Base-by-base conservation (phyloP, 768 basidiomycete genomes). In the Lentinula raphanica region DNA sequence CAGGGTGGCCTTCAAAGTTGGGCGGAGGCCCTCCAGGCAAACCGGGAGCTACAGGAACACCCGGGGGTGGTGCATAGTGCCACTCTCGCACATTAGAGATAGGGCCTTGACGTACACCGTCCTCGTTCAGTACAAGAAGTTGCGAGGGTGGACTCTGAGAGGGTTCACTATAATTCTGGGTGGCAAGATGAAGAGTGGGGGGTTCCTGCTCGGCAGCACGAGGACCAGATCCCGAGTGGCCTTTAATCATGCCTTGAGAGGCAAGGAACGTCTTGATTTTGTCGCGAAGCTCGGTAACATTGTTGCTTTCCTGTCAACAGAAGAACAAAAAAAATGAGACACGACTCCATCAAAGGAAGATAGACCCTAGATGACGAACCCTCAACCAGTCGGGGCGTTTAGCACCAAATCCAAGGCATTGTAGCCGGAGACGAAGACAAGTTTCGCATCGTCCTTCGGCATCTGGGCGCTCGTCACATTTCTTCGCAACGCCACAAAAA, bases 201-300 rank as follows among this genome's bases (percentile, higher is more conserved):
- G 55, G 40, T 27, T 83, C 84, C 17, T 79, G 80, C 1, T 86
- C 86, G 35, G 75, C 65, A 21, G 75, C 71, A 44, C 86, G 84
- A 19, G 86, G 78, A 1, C 82, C 85, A 27, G 86, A 74, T 57
- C 87, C 87, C 19, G 90, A 87, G 65, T 92, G 90, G 28, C 91
- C 91, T 72, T 92, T 92, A 71, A 93, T 92, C 88, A 92, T 90
- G 49, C 90, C 90, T 69, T 92, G 88, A 0, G 88, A 81, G 0
- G 88, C 88, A 23, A 92, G 79, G 66, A 90, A 89, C 1, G 74
- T 72, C 73, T 92, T 92, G 67, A 91, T 92, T 72, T 84, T 88
- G 64, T 90, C 88, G 56, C 90, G 80, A 39, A 90, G 74, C 60
- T 82, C 81, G 35, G 79, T 67, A 3, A 91, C 88, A 60, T 84